phyloP scores from a whole-genome alignment of 352 stramenopile species.

The Plasmopara halstedii region DNA sequence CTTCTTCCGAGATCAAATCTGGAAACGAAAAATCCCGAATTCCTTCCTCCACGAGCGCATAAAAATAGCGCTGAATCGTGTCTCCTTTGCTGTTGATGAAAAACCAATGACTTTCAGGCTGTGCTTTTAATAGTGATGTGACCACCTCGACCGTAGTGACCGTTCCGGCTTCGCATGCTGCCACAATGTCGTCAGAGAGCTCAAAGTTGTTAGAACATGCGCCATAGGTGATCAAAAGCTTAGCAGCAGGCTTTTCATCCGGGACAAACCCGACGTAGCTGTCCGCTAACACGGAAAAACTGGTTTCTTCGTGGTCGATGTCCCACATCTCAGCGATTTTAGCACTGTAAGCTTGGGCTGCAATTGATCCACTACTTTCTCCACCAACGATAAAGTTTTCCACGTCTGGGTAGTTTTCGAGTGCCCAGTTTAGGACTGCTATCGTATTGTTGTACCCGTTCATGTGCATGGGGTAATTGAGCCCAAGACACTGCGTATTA shows the following conservation, averaged over 20 bases:
- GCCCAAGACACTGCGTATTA: conserved; percentile 23
- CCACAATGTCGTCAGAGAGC: conserved; percentile 28
- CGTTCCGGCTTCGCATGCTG: conserved; percentile 32
- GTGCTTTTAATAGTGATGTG: conserved; percentile 25
- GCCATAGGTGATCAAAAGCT: conserved; percentile 35
- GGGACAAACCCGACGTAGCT: conserved; percentile 51
- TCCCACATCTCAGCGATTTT: conserved; percentile 47
- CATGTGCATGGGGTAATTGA: conserved; percentile 41
- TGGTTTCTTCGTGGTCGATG: conserved; percentile 30
- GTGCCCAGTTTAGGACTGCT: conserved; percentile 48
- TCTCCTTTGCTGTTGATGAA: conserved; percentile 59
- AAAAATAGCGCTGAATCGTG: conserved; percentile 51
- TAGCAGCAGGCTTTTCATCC: conserved; percentile 21
- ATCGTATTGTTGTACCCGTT: conserved; percentile 62
- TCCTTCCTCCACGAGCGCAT: conserved; percentile 42
- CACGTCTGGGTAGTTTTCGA: conserved; percentile 47
- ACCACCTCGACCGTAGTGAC: conserved; percentile 33
- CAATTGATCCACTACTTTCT: conserved; percentile 47
- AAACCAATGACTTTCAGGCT: conserved; percentile 39
- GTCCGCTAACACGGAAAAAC: conserved; percentile 38
- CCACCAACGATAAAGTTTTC: conserved; percentile 43
- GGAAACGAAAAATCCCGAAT: conserved; percentile 50
- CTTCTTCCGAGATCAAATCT: conserved; percentile 36
- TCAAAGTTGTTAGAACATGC: conserved; percentile 21
- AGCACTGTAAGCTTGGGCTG: conserved; percentile 30